Evolutionary conservation across 1,139 yeast species (phyloP).

Genomic region (Schizosaccharomyces versatilis): DNA sequence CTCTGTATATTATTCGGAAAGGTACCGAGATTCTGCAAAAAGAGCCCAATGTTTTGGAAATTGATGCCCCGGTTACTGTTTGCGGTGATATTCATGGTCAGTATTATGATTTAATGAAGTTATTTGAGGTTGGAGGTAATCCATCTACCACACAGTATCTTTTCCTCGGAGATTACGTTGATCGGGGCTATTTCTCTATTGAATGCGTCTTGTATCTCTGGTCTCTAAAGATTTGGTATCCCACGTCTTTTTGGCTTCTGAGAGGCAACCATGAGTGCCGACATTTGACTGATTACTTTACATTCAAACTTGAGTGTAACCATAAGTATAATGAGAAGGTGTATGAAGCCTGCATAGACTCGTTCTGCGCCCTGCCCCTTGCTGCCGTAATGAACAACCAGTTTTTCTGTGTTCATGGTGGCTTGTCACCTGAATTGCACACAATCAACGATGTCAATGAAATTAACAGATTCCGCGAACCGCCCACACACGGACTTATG

Average conservation of each 20-base stretch:
- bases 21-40: constrained; percentile 45
- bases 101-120: constrained; percentile 68
- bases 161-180: constrained; percentile 89
- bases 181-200: constrained; percentile 77
- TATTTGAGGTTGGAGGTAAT: constrained; percentile 87
- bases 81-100: constrained; percentile 93
- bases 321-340: constrained; percentile 53
- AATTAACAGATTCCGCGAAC: constrained; percentile 60
- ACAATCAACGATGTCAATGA: constrained; percentile 39
- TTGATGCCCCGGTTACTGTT: constrained; percentile 85
- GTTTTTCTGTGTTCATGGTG: constrained; percentile 92
- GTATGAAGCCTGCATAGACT: constrained; percentile 53
- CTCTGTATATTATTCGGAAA: constrained; percentile 37
- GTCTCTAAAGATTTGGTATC: constrained; percentile 59
- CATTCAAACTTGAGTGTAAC: constrained; percentile 73
- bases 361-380: constrained; percentile 73
- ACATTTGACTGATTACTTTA: constrained; percentile 82
- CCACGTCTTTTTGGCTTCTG: constrained; percentile 54
- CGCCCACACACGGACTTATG: constrained; percentile 85
- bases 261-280: constrained; percentile 93
- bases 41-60: constrained; percentile 61
- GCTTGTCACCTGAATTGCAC: constrained; percentile 69
- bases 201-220: constrained; percentile 70
- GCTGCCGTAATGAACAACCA: constrained; percentile 91
- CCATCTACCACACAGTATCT: constrained; percentile 40